Evolutionary conservation across 805 yeast species (phyloP).

Genomic region (Barnettozyma botsteinii): DNA sequence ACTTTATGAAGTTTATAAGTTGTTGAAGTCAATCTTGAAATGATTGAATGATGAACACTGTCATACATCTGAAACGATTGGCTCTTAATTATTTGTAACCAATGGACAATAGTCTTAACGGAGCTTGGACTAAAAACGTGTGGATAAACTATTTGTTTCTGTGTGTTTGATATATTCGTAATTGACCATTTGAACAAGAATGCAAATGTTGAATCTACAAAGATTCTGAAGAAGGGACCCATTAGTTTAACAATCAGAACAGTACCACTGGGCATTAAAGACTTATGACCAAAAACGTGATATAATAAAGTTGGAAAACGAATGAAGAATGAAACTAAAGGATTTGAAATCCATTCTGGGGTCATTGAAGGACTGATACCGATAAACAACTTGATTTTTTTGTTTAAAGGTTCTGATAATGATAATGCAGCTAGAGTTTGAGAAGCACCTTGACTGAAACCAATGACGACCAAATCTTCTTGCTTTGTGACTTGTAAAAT

Average conservation of each 20-base stretch:
- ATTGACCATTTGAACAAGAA: slow-evolving; percentile 78
- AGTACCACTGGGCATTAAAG: slow-evolving; percentile 63
- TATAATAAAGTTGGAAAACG: slow-evolving; percentile 72
- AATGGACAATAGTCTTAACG: slow-evolving; percentile 90
- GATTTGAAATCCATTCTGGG: slow-evolving; percentile 76
- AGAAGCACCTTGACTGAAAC: slow-evolving; percentile 92
- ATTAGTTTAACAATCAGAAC: slow-evolving; percentile 78
- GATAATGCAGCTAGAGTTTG: slow-evolving; percentile 89
- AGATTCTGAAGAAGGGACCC: slow-evolving; percentile 65
- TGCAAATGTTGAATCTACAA: slow-evolving; percentile 66
- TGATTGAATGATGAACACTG: slow-evolving; percentile 35
- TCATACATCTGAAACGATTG: slow-evolving; percentile 86
- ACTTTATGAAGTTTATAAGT: slow-evolving; percentile 28
- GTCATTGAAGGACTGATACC: slow-evolving; percentile 95
- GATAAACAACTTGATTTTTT: slow-evolving; percentile 49
- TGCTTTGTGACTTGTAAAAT: slow-evolving; percentile 47
- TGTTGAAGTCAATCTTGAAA: slow-evolving; percentile 3
- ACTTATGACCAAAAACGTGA: slow-evolving; percentile 66
- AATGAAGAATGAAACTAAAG: slow-evolving; percentile 67
- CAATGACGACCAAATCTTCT: slow-evolving; percentile 68
- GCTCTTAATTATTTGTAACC: slow-evolving; percentile 85
- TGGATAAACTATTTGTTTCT: slow-evolving; percentile 74
- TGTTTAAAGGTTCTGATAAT: slow-evolving; percentile 56
- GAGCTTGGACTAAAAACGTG: slow-evolving; percentile 89
- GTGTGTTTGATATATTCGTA: slow-evolving; percentile 59